A percentile compares a stretch with the other conserved stretches of the same genome.
Evolutionary conservation across 176 grass and related monocot species (phyloP).

Genomic region (Areca catechu): DNA sequence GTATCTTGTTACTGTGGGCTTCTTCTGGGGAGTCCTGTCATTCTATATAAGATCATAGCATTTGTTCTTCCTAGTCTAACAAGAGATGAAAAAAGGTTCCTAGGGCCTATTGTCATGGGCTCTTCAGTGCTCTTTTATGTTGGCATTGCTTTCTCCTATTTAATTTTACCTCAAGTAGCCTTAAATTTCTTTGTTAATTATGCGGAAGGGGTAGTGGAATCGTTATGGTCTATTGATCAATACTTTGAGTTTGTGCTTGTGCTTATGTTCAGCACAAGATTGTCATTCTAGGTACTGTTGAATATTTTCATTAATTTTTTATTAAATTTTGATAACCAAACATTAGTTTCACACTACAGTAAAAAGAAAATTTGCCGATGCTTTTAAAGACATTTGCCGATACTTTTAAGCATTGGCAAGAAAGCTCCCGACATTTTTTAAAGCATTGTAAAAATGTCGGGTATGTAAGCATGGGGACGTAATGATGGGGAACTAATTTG

Average conservation of each 20-base stretch:
- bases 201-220: conserved; percentile 93
- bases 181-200: conserved; percentile 97
- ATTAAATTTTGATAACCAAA: no score
- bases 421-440: no score
- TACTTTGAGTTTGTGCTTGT: conserved; percentile 95
- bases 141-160: conserved; percentile 87
- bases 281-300: conserved; percentile 81
- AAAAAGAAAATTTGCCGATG: no score
- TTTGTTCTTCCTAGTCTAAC: conserved; percentile 91
- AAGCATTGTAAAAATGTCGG: no score
- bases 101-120: conserved; percentile 89
- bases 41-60: conserved; percentile 95
- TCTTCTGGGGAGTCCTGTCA: conserved; percentile 81
- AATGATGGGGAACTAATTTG: no score
- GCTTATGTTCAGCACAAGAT: conserved; percentile 90
- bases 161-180: conserved; percentile 69
- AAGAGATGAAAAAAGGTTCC: conserved; percentile 72
- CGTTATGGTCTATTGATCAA: conserved; percentile 91
- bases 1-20: conserved; percentile 97
- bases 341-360: no score
- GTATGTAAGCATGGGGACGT: no score
- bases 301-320: no score
- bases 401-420: no score
- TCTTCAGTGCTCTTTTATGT: conserved; percentile 92
- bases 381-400: no score